Percentiles rank a stretch among this genome's conserved stretches.
Conservation (phyloP, 371 early-diverging fungal genomes). For the Mortierella sp. region DNA sequence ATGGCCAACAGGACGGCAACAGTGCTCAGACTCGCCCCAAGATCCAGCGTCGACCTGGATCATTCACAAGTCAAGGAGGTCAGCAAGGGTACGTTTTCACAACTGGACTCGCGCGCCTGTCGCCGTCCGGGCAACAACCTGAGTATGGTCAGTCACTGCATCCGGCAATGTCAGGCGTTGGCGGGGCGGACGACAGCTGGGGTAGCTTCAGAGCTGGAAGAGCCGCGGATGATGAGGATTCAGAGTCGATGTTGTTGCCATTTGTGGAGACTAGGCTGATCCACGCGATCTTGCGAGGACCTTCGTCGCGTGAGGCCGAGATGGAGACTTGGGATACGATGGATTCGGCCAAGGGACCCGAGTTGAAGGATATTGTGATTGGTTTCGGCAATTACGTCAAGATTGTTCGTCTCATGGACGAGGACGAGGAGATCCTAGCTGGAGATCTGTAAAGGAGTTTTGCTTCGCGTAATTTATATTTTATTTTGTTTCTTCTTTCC, state of each 20-base stretch:
- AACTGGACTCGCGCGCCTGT: background rate
- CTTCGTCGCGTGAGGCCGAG: background rate
- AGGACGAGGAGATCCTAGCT: slow-evolving; percentile 28
- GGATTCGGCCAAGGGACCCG: slow-evolving; percentile 13
- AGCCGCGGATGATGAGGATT: background rate
- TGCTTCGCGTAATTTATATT: background rate
- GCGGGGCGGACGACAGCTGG: background rate
- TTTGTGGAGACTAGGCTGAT: slow-evolving; percentile 51
- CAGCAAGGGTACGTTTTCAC: slow-evolving; percentile 32
- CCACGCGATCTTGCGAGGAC: slow-evolving; percentile 14
- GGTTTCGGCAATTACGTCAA: slow-evolving; percentile 57
- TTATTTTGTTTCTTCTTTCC: background rate
- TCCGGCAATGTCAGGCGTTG: background rate
- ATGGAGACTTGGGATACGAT: background rate
- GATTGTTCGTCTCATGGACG: slow-evolving; percentile 44
- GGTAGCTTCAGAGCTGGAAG: background rate
- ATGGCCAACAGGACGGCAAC: background rate
- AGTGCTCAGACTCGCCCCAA: slow-evolving; percentile 16
- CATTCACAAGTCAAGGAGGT: slow-evolving; percentile 17
- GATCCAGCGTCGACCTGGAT: slow-evolving; percentile 39
- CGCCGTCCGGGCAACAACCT: background rate
- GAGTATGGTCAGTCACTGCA: slow-evolving; percentile 5
- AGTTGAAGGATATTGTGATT: slow-evolving; percentile 42
- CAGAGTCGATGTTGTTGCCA: slow-evolving; percentile 30
- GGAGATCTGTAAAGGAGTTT: background rate